Base-by-base conservation (phyloP, 192 early-diverging fungal species). In the Coemansia aciculifera region DNA sequence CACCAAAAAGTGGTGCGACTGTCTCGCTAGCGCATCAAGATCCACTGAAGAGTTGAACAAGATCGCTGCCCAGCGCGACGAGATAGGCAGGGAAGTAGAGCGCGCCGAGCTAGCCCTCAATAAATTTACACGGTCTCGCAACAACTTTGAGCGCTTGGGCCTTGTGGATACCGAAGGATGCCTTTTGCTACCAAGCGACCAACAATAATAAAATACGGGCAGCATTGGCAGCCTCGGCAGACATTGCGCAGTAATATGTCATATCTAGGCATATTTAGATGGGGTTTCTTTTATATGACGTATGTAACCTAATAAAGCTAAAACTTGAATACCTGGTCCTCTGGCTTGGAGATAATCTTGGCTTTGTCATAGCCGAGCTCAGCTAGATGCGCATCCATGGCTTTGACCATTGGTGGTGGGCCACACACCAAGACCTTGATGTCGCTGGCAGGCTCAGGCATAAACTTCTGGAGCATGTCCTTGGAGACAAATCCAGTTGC, bases 371-470 rank as follows among this genome's bases (percentile, higher is more conserved):
- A 95, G 49, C 95, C 95, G 31, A 95, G 84, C 32, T 91, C 88
- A 49, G 84, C 85, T 54, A 88, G 85, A 64, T 84, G 57, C 61
- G 79, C 86, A 65, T 86, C 80, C 93, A 96, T 92, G 65, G 90
- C 92, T 67, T 87, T 87, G 79, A 93, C 79, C 90, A 97, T 95
- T 3, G 95, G 95, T 48, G 89, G 90, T 29, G 95, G 94, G 38
- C 96, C 96, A 76, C 96, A 96, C 17, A 98, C 73, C 34, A 98
- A 84, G 43, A 98, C 81, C 86, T 96, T 96, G 81, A 92, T 84
- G 68, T 93, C 90, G 37, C 85, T 60, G 23, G 93, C 90, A 17
- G 92, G 91, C 13, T 71, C 77, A 17, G 95, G 94, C 66, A 87
- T 84, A 72, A 86, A 72, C 69, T 92, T 64, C 21, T 84, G 72